Conservation (phyloP, 495 filamentous ascomycete species). For the Lophiostoma macrostomum region DNA sequence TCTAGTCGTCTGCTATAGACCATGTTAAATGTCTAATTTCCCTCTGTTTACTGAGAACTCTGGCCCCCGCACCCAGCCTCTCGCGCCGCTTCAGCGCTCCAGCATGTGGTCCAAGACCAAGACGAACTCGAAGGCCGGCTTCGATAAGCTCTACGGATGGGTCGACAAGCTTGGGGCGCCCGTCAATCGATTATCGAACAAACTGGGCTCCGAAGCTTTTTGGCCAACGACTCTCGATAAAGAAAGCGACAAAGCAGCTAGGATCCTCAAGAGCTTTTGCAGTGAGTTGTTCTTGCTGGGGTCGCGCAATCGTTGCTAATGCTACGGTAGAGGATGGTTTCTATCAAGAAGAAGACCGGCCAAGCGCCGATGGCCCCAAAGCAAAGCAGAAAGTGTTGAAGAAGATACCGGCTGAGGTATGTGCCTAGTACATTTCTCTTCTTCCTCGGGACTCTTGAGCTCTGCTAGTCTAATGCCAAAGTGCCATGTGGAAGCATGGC, state of each 20-base stretch:
- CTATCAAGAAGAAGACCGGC: constrained; percentile 45
- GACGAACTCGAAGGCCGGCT: constrained; percentile 45
- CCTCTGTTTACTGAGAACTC: constrained; percentile 3
- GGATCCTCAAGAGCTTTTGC: constrained; percentile 77
- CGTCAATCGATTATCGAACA: constrained; percentile 72
- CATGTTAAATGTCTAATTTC: constrained; percentile 25
- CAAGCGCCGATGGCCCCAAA: constrained; percentile 55
- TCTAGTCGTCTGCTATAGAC: not conserved
- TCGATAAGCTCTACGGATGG: constrained; percentile 47
- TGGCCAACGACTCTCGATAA: constrained; percentile 78
- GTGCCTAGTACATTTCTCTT: constrained; percentile 1
- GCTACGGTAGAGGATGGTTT: constrained; percentile 55
- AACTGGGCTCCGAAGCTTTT: constrained; percentile 68
- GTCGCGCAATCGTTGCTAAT: constrained; percentile 8
- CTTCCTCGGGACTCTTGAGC: no score
- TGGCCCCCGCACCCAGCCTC: not conserved
- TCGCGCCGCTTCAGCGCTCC: not conserved
- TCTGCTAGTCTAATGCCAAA: no score
- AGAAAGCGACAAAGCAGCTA: constrained; percentile 78
- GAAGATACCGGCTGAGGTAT: constrained; percentile 70
- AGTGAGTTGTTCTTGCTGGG: constrained; percentile 44
- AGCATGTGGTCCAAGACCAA: constrained; percentile 44
- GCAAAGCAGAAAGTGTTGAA: constrained; percentile 66
- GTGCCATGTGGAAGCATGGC: no score
- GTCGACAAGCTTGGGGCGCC: constrained; percentile 55